Conservation (phyloP, 2,329 filamentous ascomycete genomes). For the Penicillium italicum region DNA sequence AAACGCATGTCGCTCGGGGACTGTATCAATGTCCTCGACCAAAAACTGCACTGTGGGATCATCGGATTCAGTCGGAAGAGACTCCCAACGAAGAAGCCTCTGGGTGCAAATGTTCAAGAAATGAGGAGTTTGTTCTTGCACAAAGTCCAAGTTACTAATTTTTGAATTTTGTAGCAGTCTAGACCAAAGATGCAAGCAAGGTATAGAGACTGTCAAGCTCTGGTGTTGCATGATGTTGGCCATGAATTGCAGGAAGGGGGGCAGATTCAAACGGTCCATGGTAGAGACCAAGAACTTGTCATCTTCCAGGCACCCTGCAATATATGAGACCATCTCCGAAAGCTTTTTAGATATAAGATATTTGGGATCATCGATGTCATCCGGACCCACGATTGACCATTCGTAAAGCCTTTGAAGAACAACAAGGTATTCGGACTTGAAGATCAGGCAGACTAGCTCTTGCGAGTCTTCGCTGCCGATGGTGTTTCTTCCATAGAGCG, state of each 20-base stretch:
- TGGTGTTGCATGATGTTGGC: slow-evolving; percentile 75
- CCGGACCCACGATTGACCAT: slow-evolving; percentile 74
- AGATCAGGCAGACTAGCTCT: slow-evolving; percentile 74
- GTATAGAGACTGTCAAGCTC: slow-evolving; percentile 90
- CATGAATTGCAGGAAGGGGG: slow-evolving; percentile 74
- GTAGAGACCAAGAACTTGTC: slow-evolving; percentile 65
- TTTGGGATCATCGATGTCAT: slow-evolving; percentile 84
- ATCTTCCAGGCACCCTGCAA: slow-evolving; percentile 79
- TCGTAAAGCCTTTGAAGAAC: slow-evolving; percentile 71
- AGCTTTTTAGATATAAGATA: slow-evolving; percentile 92
- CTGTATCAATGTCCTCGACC: slow-evolving; percentile 88
- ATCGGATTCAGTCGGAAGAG: slow-evolving; percentile 73
- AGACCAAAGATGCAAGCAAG: slow-evolving; percentile 85
- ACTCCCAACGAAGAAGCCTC: slow-evolving; percentile 82
- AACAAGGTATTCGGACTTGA: slow-evolving; percentile 65
- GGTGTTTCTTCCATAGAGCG: slow-evolving; percentile 70
- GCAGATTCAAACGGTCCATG: slow-evolving; percentile 58
- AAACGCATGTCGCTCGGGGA: slow-evolving; percentile 91
- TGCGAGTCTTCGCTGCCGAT: slow-evolving; percentile 75
- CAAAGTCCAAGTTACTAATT: slow-evolving; percentile 58
- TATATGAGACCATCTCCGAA: slow-evolving; percentile 84
- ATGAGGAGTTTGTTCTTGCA: slow-evolving; percentile 64
- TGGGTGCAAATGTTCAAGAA: slow-evolving; percentile 79
- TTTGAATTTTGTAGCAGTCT: slow-evolving; percentile 69
- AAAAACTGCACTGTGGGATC: slow-evolving; percentile 78